phyloP scores from a whole-genome alignment of 805 yeast species.

The Zygotorulaspora danielsina region DNA sequence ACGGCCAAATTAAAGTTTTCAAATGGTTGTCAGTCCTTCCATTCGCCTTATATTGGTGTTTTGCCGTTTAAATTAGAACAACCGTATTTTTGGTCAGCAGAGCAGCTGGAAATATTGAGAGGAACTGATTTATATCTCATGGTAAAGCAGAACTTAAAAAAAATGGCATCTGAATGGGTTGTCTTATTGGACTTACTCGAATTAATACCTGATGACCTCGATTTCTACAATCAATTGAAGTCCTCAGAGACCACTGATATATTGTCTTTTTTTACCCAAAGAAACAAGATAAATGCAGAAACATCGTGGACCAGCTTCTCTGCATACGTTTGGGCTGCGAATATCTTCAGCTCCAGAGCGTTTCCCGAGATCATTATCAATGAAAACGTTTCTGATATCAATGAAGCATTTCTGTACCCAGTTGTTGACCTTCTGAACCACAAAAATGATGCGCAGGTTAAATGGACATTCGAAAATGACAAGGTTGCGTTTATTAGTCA shows the following conservation, averaged over 20 bases:
- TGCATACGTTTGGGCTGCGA: conserved; percentile 70
- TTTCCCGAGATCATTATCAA: conserved; percentile 70
- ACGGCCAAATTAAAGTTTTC: conserved; percentile 43
- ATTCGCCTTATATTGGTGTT: conserved; percentile 44
- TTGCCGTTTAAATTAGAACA: conserved; percentile 50
- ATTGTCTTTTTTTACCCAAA: conserved; percentile 26
- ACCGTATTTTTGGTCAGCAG: conserved; percentile 63
- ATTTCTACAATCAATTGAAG: conserved; percentile 22
- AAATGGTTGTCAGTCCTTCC: conserved; percentile 24
- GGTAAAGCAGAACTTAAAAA: conserved; percentile 43
- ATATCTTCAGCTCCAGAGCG: conserved; percentile 70
- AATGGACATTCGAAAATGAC: conserved; percentile 47
- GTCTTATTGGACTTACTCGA: conserved; percentile 9
- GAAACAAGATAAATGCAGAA: conserved; percentile 10
- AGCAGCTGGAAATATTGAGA: conserved; percentile 47
- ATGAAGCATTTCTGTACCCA: conserved; percentile 69
- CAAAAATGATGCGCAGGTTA: conserved; percentile 51
- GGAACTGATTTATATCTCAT: conserved; percentile 70
- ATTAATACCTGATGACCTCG: conserved; percentile 12
- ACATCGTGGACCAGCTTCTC: conserved; percentile 60
- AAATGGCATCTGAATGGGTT: conserved; percentile 58
- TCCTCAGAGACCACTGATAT: conserved; percentile 15
- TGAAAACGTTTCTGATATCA: conserved; percentile 30
- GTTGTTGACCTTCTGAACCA: conserved; percentile 79
- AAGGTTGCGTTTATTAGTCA: conserved; percentile 44